Evolutionary conservation across 2,329 filamentous ascomycete genomes (phyloP).

Genomic region (Eutypa lata): DNA sequence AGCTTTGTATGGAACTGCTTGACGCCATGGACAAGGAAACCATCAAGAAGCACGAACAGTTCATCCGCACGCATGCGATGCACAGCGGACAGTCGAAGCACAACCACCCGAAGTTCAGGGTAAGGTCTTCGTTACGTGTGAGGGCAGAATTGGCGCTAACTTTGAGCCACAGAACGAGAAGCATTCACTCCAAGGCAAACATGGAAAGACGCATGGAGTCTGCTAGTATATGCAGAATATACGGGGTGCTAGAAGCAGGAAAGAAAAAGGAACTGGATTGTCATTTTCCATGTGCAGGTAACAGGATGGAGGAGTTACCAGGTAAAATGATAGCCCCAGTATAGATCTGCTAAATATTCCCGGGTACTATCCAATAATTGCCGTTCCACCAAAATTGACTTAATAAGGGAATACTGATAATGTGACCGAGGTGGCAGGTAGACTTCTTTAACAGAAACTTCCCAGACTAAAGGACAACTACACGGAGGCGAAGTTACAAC

Average conservation of each 20-base stretch:
- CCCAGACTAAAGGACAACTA: too few relatives aligned
- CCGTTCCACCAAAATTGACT: too few relatives aligned
- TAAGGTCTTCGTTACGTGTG: conserved; percentile 28
- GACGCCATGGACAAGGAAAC: conserved; percentile 70
- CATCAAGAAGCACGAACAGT: conserved; percentile 67
- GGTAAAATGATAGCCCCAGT: too few relatives aligned
- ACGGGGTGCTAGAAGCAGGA: background rate
- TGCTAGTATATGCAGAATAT: conserved; percentile 50
- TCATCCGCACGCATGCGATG: conserved; percentile 55
- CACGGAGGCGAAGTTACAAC: too few relatives aligned
- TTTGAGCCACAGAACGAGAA: conserved; percentile 58
- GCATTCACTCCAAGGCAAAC: conserved; percentile 86
- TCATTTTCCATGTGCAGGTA: too few relatives aligned
- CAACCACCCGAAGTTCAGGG: conserved; percentile 48
- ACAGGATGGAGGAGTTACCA: too few relatives aligned
- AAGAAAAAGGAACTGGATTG: too few relatives aligned
- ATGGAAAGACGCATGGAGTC: conserved; percentile 83
- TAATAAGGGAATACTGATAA: too few relatives aligned
- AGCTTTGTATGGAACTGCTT: conserved; percentile 69
- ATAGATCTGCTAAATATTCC: too few relatives aligned
- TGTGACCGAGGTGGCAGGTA: too few relatives aligned
- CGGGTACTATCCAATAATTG: too few relatives aligned
- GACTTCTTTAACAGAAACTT: too few relatives aligned
- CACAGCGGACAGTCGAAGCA: conserved; percentile 51
- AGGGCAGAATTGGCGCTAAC: conserved; percentile 4